A percentile compares a stretch with the other conserved stretches of the same genome.
These are phyloP conservation scores for Rhynchospora tenuis DNA, from an alignment of 176 grass and related monocot genomes.

Conservation along the genomic window DNA sequence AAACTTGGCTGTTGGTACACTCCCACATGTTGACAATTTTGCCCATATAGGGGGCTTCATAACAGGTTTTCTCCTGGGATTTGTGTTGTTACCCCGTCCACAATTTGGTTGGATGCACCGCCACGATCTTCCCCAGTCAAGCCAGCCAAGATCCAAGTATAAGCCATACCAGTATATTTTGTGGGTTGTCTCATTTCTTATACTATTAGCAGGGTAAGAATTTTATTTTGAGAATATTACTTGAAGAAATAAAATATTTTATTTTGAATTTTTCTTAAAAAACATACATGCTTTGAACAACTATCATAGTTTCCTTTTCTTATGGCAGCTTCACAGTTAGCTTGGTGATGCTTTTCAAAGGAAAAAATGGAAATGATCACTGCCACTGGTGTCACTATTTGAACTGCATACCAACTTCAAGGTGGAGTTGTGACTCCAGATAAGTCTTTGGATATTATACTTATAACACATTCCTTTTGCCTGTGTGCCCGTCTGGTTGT, in stretches of 20 bases:
- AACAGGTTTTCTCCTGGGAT: constrained; percentile 74
- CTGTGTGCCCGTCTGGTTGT: neutral
- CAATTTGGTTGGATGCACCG: constrained; percentile 91
- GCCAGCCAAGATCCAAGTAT: constrained; percentile 71
- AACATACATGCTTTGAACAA: neutral
- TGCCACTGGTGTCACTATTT: constrained; percentile 98
- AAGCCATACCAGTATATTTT: constrained; percentile 81
- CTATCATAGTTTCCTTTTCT: neutral
- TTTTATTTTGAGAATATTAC: neutral
- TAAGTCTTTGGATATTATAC: constrained; percentile 8
- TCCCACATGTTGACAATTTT: constrained; percentile 78
- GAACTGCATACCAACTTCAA: constrained; percentile 87
- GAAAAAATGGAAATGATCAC: constrained; percentile 78
- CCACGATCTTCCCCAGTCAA: constrained; percentile 62
- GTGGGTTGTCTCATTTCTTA: constrained; percentile 58
- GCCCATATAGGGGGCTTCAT: constrained; percentile 68
- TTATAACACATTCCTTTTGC: neutral
- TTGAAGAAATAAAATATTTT: neutral
- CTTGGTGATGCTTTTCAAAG: constrained; percentile 87
- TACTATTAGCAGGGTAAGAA: constrained; percentile 67
- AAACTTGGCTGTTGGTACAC: constrained; percentile 71
- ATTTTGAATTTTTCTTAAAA: neutral
- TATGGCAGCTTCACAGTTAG: constrained; percentile 50
- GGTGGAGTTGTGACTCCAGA: constrained; percentile 69
- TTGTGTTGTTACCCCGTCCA: constrained; percentile 68